Evolutionary conservation across 164 flowering plant species (phyloP).

Genomic region (Piper betle): DNA sequence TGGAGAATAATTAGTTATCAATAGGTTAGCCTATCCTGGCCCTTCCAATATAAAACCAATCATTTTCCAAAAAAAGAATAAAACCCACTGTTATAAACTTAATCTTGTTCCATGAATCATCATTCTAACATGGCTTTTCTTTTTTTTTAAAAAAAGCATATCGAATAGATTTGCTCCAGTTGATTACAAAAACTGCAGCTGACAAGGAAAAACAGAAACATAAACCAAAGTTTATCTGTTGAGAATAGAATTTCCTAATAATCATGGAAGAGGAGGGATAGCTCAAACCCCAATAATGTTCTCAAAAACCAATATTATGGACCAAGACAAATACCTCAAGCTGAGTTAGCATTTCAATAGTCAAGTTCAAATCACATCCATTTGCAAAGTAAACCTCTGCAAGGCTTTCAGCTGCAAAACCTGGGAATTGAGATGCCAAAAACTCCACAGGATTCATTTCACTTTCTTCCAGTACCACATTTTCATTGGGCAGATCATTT

Average conservation of each 20-base stretch:
- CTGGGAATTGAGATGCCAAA: slow-evolving; percentile 82
- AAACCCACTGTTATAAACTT: too few species aligned
- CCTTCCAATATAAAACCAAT: too few species aligned
- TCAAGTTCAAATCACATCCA: slow-evolving; percentile 77
- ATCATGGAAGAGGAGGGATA: not conserved
- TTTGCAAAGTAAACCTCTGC: slow-evolving; percentile 80
- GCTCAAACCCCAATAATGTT: not conserved
- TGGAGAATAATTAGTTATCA: too few species aligned
- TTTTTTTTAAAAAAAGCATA: too few species aligned
- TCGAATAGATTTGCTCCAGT: too few species aligned
- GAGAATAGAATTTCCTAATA: not conserved
- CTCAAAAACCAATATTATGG: not conserved
- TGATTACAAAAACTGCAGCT: too few species aligned
- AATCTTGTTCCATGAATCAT: too few species aligned
- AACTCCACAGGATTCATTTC: slow-evolving; percentile 57
- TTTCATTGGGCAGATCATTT: slow-evolving; percentile 38
- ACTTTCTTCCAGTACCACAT: slow-evolving; percentile 27
- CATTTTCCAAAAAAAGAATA: too few species aligned
- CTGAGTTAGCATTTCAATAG: slow-evolving; percentile 94
- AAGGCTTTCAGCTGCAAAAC: slow-evolving; percentile 92
- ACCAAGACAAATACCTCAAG: slow-evolving; percentile 59
- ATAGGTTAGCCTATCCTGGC: too few species aligned
- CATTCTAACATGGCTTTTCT: too few species aligned
- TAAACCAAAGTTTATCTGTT: not conserved
- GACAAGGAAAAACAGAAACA: too few species aligned